Evolutionary conservation across 176 grass and related monocot species (phyloP).

Genomic region (Phyllostachys edulis): DNA sequence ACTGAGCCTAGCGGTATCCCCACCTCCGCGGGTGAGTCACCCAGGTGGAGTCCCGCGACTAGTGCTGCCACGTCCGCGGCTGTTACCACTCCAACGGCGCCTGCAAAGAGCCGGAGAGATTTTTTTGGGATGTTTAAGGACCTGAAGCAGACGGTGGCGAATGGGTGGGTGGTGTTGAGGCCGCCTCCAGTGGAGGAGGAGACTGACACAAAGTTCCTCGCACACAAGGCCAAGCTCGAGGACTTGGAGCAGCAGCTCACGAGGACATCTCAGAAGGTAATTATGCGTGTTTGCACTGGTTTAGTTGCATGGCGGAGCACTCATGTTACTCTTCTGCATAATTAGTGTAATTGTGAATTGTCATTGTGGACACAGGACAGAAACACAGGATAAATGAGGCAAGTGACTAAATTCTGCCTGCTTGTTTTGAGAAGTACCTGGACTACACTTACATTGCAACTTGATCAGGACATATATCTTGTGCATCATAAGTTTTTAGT

Average conservation of each 20-base stretch:
- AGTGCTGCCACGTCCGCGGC: background rate
- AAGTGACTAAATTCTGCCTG: background rate
- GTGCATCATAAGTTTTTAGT: conserved; percentile 6
- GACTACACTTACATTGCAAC: conserved; percentile 2
- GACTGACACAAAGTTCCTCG: conserved; percentile 62
- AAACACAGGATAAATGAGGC: background rate
- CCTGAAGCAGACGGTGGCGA: conserved; percentile 75
- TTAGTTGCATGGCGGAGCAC: background rate
- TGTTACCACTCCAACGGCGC: conserved; percentile 10
- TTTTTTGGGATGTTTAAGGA: conserved; percentile 87
- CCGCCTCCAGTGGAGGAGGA: conserved; percentile 54
- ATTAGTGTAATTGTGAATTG: background rate
- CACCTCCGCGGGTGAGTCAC: conserved; percentile 36
- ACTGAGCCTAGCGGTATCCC: conserved; percentile 46
- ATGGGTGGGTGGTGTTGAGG: conserved; percentile 49
- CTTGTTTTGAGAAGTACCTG: background rate
- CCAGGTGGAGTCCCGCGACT: conserved; percentile 31
- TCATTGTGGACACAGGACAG: background rate
- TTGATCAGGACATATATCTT: background rate
- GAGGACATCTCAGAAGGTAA: conserved; percentile 70
- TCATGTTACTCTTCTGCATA: conserved; percentile 3
- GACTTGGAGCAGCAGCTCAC: conserved; percentile 78
- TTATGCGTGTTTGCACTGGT: conserved; percentile 1
- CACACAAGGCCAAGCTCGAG: conserved; percentile 66
- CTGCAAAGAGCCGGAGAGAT: conserved; percentile 62